These are phyloP conservation scores for Phytopythium ostracodes DNA, from an alignment of 352 stramenopile genomes.

Conservation along the genomic window DNA sequence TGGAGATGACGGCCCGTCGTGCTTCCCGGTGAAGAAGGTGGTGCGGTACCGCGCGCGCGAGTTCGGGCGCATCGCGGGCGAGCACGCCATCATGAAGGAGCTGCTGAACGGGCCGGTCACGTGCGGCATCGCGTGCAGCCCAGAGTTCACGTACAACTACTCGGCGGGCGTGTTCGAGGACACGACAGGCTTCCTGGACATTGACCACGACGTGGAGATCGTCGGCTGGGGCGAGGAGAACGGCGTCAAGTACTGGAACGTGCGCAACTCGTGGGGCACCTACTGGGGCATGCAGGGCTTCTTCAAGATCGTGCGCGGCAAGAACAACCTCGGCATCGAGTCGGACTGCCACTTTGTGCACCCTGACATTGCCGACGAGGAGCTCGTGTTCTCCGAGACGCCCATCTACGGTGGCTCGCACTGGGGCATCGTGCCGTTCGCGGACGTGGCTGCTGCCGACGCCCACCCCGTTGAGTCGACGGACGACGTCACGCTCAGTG, in stretches of 20 bases:
- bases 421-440: slow-evolving; percentile 55
- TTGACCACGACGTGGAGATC: slow-evolving; percentile 89
- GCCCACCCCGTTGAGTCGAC: slow-evolving; percentile 86
- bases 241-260: slow-evolving; percentile 90
- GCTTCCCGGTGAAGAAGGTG: slow-evolving; percentile 48
- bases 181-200: slow-evolving; percentile 56
- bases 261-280: slow-evolving; percentile 90
- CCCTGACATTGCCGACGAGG: slow-evolving; percentile 48
- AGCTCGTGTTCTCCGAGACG: slow-evolving; percentile 49
- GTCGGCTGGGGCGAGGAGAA: slow-evolving; percentile 89
- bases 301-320: slow-evolving; percentile 84
- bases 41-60: slow-evolving; percentile 51
- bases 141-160: slow-evolving; percentile 79
- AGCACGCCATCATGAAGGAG: slow-evolving; percentile 65
- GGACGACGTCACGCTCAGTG: slow-evolving; percentile 53
- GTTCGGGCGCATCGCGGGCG: slow-evolving; percentile 38
- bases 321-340: slow-evolving; percentile 87
- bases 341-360: slow-evolving; percentile 80
- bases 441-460: slow-evolving; percentile 46
- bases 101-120: slow-evolving; percentile 79
- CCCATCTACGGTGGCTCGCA: slow-evolving; percentile 61
- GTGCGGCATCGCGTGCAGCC: slow-evolving; percentile 86
- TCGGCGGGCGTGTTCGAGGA: slow-evolving; percentile 82
- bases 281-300: slow-evolving; percentile 93
- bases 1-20: slow-evolving; percentile 16